These are phyloP conservation scores for Trichomonas tenax DNA, from an alignment of 208 protist species.

Conservation along the genomic window DNA sequence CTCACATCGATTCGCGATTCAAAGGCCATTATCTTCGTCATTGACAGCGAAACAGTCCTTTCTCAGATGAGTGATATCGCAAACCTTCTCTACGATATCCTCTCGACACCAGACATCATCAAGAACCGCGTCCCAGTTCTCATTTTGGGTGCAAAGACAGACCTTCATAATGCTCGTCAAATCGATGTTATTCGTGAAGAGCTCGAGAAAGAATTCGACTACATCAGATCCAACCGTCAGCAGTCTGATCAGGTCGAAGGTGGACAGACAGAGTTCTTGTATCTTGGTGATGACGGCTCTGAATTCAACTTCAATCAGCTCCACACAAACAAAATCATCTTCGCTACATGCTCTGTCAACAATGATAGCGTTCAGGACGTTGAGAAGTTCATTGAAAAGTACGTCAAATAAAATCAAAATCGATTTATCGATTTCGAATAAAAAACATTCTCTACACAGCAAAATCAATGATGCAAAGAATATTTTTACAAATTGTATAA, in stretches of 20 bases:
- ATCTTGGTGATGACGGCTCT: not conserved
- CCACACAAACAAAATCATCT: not conserved
- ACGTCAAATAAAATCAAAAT: not conserved
- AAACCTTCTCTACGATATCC: not conserved
- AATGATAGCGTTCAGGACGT: not conserved
- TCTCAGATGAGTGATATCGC: not conserved
- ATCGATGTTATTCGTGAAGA: not conserved
- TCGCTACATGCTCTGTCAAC: not conserved
- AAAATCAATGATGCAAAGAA: not conserved
- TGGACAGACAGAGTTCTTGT: not conserved
- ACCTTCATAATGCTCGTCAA: not conserved
- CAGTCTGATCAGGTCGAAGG: not conserved
- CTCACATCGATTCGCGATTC: not conserved
- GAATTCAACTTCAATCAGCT: not conserved
- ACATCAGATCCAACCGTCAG: not conserved
- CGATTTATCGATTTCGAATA: not conserved
- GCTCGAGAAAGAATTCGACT: not conserved
- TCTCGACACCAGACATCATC: not conserved
- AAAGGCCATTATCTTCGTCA: not conserved
- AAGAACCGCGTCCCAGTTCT: not conserved
- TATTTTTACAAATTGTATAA: not conserved
- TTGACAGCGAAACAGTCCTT: slow-evolving; percentile 14
- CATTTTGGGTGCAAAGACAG: not conserved
- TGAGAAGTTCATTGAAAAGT: not conserved
- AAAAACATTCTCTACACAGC: not conserved